These are phyloP conservation scores for Eutypella sp. DNA, from an alignment of 2,329 filamentous ascomycete genomes.

Conservation along the genomic window DNA sequence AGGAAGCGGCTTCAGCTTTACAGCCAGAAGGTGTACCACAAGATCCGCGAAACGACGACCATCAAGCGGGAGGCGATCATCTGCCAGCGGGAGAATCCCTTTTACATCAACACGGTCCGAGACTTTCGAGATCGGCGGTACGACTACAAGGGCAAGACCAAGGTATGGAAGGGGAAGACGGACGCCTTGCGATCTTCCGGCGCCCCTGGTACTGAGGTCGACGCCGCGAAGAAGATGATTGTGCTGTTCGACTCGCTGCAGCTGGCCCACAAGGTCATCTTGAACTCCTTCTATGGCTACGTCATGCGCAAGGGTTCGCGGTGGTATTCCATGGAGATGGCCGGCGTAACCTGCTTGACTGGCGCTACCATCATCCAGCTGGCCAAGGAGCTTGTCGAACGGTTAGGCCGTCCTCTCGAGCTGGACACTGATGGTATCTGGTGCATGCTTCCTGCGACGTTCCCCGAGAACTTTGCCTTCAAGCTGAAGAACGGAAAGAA, in stretches of 20 bases:
- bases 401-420: conserved; percentile 87
- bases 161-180: conserved; percentile 97
- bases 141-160: conserved; percentile 97
- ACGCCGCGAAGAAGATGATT: conserved; percentile 98
- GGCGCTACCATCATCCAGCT: conserved; percentile 96
- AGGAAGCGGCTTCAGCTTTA: conserved; percentile 88
- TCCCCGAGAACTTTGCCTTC: conserved; percentile 94
- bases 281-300: conserved; percentile 99
- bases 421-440: conserved; percentile 98
- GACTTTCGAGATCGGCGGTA: conserved; percentile 96
- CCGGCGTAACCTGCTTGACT: conserved; percentile 93
- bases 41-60: conserved; percentile 91
- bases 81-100: conserved; percentile 95
- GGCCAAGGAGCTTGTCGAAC: conserved; percentile 87
- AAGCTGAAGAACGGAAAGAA: conserved; percentile 96
- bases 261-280: conserved; percentile 95
- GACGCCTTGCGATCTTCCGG: conserved; percentile 80
- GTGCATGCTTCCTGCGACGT: conserved; percentile 96
- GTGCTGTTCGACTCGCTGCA: conserved; percentile 93
- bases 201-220: conserved; percentile 70
- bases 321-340: conserved; percentile 99
- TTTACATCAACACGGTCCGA: conserved; percentile 94
- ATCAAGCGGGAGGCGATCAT: conserved; percentile 96
- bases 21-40: conserved; percentile 99
- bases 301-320: conserved; percentile 98